Percentiles rank a stretch among this genome's conserved stretches.
Evolutionary conservation across 2,329 filamentous ascomycete genomes (phyloP).

Genomic region (Pseudocercospora fuligena): DNA sequence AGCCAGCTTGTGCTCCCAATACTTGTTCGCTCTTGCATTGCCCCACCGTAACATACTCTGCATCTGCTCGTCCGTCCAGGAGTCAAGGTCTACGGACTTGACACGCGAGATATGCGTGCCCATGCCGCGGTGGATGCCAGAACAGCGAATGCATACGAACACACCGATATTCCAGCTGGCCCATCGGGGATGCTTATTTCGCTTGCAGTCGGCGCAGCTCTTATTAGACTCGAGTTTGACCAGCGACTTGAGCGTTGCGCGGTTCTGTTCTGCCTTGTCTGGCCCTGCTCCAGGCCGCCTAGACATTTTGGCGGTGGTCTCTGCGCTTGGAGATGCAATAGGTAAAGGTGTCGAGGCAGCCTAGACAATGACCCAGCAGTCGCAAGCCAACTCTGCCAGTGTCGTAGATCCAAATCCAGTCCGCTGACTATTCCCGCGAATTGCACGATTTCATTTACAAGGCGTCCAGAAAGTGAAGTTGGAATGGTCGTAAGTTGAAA

Average conservation of each 20-base stretch:
- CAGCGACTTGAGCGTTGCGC: slow-evolving; percentile 89
- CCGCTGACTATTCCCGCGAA: neutral
- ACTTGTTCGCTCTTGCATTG: slow-evolving; percentile 95
- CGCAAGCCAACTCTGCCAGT: neutral
- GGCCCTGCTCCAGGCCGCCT: slow-evolving; percentile 75
- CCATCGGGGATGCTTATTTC: slow-evolving; percentile 99
- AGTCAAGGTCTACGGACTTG: slow-evolving; percentile 96
- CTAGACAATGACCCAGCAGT: neutral
- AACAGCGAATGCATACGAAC: slow-evolving; percentile 95
- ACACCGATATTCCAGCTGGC: slow-evolving; percentile 98
- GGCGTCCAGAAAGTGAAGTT: neutral
- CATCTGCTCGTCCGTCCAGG: slow-evolving; percentile 98
- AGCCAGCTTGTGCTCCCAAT: slow-evolving; percentile 96
- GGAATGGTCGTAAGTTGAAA: neutral
- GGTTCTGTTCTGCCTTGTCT: slow-evolving; percentile 90
- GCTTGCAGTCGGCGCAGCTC: slow-evolving; percentile 96
- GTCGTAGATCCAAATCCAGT: neutral
- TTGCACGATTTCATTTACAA: neutral
- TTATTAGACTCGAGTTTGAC: slow-evolving; percentile 96
- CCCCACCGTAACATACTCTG: slow-evolving; percentile 95
- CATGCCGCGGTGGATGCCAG: slow-evolving; percentile 97
- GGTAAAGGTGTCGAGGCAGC: neutral
- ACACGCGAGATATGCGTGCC: slow-evolving; percentile 97
- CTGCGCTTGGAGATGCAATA: neutral
- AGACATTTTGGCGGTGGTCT: slow-evolving; percentile 63